These are phyloP conservation scores for Thalassiosira tumida DNA, from an alignment of 352 stramenopile genomes.

Conservation along the genomic window DNA sequence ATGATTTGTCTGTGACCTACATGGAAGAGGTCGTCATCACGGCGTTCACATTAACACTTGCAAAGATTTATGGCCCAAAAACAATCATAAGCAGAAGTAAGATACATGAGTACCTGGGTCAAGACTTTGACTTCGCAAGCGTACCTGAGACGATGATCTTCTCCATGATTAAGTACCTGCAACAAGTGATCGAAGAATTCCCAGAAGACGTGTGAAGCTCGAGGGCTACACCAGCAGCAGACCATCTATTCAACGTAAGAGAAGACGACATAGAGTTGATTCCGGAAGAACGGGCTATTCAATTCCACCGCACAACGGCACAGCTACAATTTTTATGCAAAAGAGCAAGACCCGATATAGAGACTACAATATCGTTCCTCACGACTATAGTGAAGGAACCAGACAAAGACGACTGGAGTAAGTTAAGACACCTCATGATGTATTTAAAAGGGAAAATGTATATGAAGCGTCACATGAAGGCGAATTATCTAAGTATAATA, in stretches of 20 bases:
- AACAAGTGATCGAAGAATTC: not conserved
- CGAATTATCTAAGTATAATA: constrained; percentile 15
- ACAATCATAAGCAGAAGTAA: constrained; percentile 4
- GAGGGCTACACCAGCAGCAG: constrained; percentile 3
- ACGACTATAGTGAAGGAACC: not conserved
- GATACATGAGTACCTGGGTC: constrained; percentile 58
- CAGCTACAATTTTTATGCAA: not conserved
- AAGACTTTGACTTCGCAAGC: constrained; percentile 46
- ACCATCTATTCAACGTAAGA: constrained; percentile 23
- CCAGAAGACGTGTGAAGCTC: not conserved
- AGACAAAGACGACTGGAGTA: constrained; percentile 36
- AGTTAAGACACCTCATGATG: not conserved
- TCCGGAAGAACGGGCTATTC: not conserved
- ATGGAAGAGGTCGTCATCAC: not conserved
- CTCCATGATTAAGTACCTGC: constrained; percentile 51
- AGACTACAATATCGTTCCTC: not conserved
- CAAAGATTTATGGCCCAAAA: constrained; percentile 6
- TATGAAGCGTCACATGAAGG: constrained; percentile 24
- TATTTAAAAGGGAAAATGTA: not conserved
- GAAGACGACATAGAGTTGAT: not conserved
- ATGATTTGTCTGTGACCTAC: constrained; percentile 81
- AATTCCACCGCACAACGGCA: not conserved
- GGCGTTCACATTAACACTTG: not conserved
- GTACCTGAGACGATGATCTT: constrained; percentile 36
- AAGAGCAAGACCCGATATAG: not conserved